A percentile compares a stretch with the other conserved stretches of the same genome.
These are phyloP conservation scores for Lachnellula cervina DNA, from an alignment of 2,329 filamentous ascomycete species.

Conservation along the genomic window DNA sequence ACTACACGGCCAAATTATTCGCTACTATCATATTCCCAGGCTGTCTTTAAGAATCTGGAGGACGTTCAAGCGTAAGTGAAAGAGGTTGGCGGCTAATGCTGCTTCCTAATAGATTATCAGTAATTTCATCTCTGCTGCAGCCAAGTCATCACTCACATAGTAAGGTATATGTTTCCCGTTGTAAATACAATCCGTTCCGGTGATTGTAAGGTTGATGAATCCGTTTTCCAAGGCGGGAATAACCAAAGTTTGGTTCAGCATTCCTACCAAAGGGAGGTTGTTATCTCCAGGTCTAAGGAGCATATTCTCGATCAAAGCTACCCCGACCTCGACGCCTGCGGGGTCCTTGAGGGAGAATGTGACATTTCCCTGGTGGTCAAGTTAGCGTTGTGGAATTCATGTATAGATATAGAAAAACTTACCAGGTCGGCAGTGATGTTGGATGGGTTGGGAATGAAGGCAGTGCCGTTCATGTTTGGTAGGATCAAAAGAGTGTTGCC, in stretches of 20 bases:
- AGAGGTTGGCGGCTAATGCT: constrained; percentile 42
- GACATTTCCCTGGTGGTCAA: constrained; percentile 43
- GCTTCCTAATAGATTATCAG: constrained; percentile 29
- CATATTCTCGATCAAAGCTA: constrained; percentile 45
- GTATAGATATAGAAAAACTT: not conserved
- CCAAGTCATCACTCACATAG: constrained; percentile 33
- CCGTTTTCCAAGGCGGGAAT: constrained; percentile 34
- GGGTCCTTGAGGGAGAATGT: constrained; percentile 44
- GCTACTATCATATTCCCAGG: not conserved
- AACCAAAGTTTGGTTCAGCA: constrained; percentile 38
- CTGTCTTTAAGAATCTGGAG: constrained; percentile 29
- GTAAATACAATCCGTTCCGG: constrained; percentile 43
- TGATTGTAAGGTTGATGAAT: constrained; percentile 45
- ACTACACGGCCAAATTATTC: not conserved
- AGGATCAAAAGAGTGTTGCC: constrained; percentile 35
- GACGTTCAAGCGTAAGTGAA: constrained; percentile 43
- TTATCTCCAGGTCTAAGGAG: constrained; percentile 51
- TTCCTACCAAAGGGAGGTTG: constrained; percentile 43
- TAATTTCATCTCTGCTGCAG: not conserved
- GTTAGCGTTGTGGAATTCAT: not conserved
- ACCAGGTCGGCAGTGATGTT: constrained; percentile 49
- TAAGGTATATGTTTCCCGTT: constrained; percentile 48
- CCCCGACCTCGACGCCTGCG: constrained; percentile 42
- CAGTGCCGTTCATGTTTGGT: constrained; percentile 49
- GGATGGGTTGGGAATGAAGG: constrained; percentile 56